Percentiles rank a stretch among this genome's conserved stretches.
Evolutionary conservation across 768 basidiomycete genomes (phyloP).

Genomic region (Naganishia vaughanmartiniae): DNA sequence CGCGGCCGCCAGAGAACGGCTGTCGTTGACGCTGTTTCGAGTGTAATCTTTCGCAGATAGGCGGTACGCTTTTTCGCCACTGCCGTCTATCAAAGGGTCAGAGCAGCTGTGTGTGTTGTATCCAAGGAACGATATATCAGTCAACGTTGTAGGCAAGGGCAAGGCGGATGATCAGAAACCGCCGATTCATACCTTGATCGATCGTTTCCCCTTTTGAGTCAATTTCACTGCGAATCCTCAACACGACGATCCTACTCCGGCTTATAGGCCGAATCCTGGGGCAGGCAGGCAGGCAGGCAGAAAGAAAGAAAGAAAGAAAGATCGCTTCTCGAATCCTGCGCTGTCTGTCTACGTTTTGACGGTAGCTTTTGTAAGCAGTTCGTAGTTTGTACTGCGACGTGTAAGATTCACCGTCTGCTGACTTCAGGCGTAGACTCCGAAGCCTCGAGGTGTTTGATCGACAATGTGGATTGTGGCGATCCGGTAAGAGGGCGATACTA

Average conservation of each 20-base stretch:
- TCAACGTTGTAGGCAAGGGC: not conserved
- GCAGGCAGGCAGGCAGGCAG: no score
- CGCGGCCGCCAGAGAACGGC: no score
- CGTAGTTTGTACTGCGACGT: not conserved
- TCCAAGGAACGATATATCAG: no score
- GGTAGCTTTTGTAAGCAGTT: no score
- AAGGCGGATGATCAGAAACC: not conserved
- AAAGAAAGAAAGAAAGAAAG: no score
- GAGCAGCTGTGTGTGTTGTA: no score
- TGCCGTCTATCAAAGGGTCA: not conserved
- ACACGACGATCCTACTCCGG: not conserved
- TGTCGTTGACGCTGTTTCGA: not conserved
- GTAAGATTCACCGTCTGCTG: not conserved
- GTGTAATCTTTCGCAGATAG: not conserved
- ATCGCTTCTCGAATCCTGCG: not conserved
- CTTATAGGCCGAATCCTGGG: not conserved
- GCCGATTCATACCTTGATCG: not conserved
- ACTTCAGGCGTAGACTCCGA: not conserved
- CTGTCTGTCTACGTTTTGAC: no score
- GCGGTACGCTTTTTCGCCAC: not conserved
- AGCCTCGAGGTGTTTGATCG: not conserved
- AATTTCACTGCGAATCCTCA: not conserved
- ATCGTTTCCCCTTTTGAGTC: not conserved
- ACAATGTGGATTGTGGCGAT: not conserved
- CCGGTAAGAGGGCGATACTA: not conserved